phyloP scores from a whole-genome alignment of 2,329 filamentous ascomycete species.

The Parascedosporium putredinis region DNA sequence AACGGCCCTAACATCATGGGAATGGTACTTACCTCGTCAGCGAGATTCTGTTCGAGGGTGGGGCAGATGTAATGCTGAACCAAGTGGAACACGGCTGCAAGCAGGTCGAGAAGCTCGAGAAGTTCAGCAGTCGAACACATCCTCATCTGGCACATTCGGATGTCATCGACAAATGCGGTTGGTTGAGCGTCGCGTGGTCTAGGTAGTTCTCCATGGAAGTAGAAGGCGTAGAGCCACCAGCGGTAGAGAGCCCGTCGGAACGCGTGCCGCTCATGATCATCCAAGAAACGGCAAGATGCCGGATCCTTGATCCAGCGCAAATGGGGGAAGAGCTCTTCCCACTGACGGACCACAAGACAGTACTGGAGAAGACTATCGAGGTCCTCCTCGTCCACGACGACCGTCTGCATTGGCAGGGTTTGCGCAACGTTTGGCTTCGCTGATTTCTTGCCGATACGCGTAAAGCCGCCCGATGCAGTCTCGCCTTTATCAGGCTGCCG shows the following conservation, averaged over 20 bases:
- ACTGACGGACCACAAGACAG: conserved; percentile 25
- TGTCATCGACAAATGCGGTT: conserved; percentile 23
- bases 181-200: conserved; percentile 5
- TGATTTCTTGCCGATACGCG: conserved; percentile 11
- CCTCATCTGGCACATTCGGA: conserved; percentile 33
- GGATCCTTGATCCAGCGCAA: conserved; percentile 36
- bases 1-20: no score
- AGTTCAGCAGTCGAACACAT: conserved; percentile 31
- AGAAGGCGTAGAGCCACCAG: conserved; percentile 44
- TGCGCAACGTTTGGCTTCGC: neutral
- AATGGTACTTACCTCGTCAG: conserved; percentile 22
- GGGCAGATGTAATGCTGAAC: conserved; percentile 36
- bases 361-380: conserved; percentile 22
- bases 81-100: conserved; percentile 32
- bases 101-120: conserved; percentile 33
- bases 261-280: conserved; percentile 30
- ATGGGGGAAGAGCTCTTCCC: conserved; percentile 30
- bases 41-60: conserved; percentile 27
- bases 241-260: conserved; percentile 39
- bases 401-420: conserved; percentile 12
- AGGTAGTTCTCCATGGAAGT: conserved; percentile 36
- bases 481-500: neutral
- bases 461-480: neutral
- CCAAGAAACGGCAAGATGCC: conserved; percentile 33
- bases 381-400: conserved; percentile 23